Evolutionary conservation across 257 asterid genomes (phyloP), one percentile per base, ranked within the genome.

Genomic region (Solanum tarijense): DNA sequence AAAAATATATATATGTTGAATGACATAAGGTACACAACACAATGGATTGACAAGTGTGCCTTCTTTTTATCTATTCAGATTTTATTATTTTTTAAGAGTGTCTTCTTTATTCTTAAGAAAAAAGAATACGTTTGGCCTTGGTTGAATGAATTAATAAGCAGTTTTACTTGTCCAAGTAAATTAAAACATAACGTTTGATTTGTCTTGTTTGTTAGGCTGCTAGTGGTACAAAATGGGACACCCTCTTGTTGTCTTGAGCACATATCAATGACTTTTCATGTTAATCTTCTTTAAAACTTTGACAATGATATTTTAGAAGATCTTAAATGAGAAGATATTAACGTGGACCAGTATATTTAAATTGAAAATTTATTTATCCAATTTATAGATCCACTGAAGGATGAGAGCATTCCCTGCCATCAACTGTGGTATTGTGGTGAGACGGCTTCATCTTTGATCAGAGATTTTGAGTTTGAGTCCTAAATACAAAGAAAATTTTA

Each of bases 381-480:
- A 39, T 25, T 76, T 36, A 36, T 75, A 36, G 3, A 36, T 39
- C 7, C 21, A 75, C 32, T 0, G 18, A 21, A 1, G 20, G 18
- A 23, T 16, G n/a, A 74, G n/a, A 36, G 11, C 31, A 5, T 9
- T 3, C 3, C 43, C 10, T 52, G 1, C 60, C 23, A 52, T 16
- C 60, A 52, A 16, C 3, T 48, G 60, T 48, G 8, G 3, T 5
- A 16, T 52, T 2, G 21, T 1, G 23, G 60, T 6, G 4, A 6
- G 3, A 16, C 1, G 3, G 1, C 1, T 52, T 52, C 3, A 5
- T 52, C 1, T 16, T 16, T 52, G 2, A 52, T 52, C 9, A 52
- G 0, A 52, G 9, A 16, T 52, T 52, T 16, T 0, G 3, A 1
- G 0, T 52, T 52, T 2, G 3, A 52, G 18, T 6, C 0, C 0